phyloP scores from a whole-genome alignment of 805 yeast genomes.

The Metschnikowia similis region DNA sequence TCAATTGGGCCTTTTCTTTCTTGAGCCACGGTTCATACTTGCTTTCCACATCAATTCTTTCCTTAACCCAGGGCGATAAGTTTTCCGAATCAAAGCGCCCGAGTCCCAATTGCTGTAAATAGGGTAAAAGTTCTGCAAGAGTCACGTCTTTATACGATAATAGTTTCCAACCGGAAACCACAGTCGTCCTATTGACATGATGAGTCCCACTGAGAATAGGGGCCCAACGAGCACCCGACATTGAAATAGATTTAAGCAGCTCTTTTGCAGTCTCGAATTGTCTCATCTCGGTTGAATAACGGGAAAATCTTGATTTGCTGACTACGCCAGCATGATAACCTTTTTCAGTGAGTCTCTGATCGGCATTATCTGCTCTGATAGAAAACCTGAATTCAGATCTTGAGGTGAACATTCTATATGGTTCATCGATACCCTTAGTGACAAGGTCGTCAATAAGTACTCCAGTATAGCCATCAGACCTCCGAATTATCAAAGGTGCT shows the following conservation, averaged over 20 bases:
- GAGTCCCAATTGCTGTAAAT: slow-evolving; percentile 19
- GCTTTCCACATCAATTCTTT: slow-evolving; percentile 72
- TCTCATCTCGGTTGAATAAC: slow-evolving; percentile 40
- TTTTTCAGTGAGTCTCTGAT: slow-evolving; percentile 66
- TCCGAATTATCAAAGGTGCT: slow-evolving; percentile 49
- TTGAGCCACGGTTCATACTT: slow-evolving; percentile 75
- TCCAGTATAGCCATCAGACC: slow-evolving; percentile 89
- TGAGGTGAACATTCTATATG: slow-evolving; percentile 96
- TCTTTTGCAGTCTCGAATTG: slow-evolving; percentile 43
- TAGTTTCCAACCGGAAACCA: slow-evolving; percentile 63
- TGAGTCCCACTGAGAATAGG: slow-evolving; percentile 40
- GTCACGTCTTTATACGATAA: slow-evolving; percentile 49
- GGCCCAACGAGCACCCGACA: slow-evolving; percentile 65
- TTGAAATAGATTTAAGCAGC: slow-evolving; percentile 40
- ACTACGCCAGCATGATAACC: slow-evolving; percentile 71
- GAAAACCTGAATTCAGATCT: slow-evolving; percentile 90
- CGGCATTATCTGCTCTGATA: slow-evolving; percentile 93
- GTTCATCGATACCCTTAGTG: slow-evolving; percentile 94
- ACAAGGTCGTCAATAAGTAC: slow-evolving; percentile 90
- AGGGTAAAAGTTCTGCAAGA: slow-evolving; percentile 28
- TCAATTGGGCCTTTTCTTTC: slow-evolving; percentile 66
- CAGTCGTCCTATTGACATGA: slow-evolving; percentile 40
- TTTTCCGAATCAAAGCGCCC: slow-evolving; percentile 21
- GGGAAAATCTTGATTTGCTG: slow-evolving; percentile 50
- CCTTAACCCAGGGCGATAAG: slow-evolving; percentile 39